A percentile compares a stretch with the other conserved stretches of the same genome.
Evolutionary conservation across 2,329 filamentous ascomycete genomes (phyloP).

Genomic region (Colletotrichum horii): DNA sequence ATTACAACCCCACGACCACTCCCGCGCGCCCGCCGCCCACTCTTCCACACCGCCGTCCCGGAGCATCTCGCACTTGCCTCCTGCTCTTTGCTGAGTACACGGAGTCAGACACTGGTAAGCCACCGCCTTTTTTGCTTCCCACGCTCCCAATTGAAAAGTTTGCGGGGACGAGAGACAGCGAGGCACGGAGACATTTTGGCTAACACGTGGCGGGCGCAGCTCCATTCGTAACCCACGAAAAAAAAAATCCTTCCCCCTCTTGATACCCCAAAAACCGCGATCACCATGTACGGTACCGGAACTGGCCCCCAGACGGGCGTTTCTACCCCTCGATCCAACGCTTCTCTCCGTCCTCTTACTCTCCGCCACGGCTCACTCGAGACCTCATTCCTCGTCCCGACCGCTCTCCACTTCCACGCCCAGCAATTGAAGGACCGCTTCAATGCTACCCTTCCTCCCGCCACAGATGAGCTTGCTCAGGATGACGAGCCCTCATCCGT

Average conservation of each 20-base stretch:
- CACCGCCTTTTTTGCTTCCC: not conserved
- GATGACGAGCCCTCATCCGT: conserved; percentile 99
- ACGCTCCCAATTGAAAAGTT: not conserved
- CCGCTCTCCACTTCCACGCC: conserved; percentile 93
- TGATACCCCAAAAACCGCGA: conserved; percentile 44
- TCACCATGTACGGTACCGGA: conserved; percentile 83
- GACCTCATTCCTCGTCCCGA: conserved; percentile 94
- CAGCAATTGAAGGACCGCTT: conserved; percentile 94
- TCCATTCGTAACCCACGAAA: conserved; percentile 15
- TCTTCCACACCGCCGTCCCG: not conserved
- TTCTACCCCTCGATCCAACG: conserved; percentile 92
- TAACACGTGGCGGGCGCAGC: conserved; percentile 14
- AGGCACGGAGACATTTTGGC: not conserved
- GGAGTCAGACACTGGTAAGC: conserved; percentile 31
- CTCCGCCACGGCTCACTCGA: conserved; percentile 94
- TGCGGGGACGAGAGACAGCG: not conserved
- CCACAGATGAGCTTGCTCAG: conserved; percentile 95
- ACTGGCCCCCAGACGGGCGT: conserved; percentile 93
- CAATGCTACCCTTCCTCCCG: conserved; percentile 80
- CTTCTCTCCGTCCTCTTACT: conserved; percentile 89
- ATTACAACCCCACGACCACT: not conserved
- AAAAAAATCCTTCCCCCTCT: conserved; percentile 24
- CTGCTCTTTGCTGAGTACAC: conserved; percentile 46
- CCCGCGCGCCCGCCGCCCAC: not conserved
- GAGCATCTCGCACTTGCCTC: conserved; percentile 28